A percentile compares a stretch with the other conserved stretches of the same genome.
These are phyloP conservation scores for Suillus hirtellus DNA, from an alignment of 768 basidiomycete species.

Conservation along the genomic window DNA sequence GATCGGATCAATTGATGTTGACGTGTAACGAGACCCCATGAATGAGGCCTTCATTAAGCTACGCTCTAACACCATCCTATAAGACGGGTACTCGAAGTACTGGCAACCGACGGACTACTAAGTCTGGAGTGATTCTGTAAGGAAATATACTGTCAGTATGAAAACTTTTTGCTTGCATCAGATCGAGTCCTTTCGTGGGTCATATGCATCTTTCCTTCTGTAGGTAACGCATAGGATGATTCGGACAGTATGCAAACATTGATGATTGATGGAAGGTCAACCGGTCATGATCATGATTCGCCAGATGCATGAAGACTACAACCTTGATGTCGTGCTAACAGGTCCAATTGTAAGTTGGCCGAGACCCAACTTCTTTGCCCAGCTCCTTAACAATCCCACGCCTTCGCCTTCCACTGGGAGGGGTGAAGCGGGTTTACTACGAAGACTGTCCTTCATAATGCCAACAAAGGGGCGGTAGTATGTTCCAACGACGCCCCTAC, in stretches of 20 bases:
- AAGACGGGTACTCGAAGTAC: background rate
- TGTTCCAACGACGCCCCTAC: slow-evolving; percentile 32
- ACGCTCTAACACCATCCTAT: background rate
- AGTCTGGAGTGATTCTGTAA: background rate
- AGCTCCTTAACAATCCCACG: slow-evolving; percentile 32
- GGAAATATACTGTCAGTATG: background rate
- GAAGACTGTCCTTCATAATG: slow-evolving; percentile 24
- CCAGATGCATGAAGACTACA: background rate
- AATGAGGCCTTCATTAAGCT: background rate
- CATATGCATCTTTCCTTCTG: background rate
- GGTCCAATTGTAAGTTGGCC: slow-evolving; percentile 30
- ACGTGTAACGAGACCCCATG: background rate
- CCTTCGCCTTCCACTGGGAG: slow-evolving; percentile 30
- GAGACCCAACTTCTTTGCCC: slow-evolving; percentile 31
- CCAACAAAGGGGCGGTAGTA: slow-evolving; percentile 33
- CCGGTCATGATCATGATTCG: background rate
- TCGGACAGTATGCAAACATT: background rate
- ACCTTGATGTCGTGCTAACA: slow-evolving; percentile 12
- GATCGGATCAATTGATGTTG: slow-evolving; percentile 1
- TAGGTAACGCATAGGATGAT: background rate
- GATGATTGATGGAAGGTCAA: background rate
- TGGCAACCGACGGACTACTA: background rate
- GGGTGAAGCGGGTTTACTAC: slow-evolving; percentile 10
- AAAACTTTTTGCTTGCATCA: background rate
- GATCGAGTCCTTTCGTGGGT: background rate